Conservation (phyloP, 371 early-diverging fungal genomes). For the Mortierella sp. region DNA sequence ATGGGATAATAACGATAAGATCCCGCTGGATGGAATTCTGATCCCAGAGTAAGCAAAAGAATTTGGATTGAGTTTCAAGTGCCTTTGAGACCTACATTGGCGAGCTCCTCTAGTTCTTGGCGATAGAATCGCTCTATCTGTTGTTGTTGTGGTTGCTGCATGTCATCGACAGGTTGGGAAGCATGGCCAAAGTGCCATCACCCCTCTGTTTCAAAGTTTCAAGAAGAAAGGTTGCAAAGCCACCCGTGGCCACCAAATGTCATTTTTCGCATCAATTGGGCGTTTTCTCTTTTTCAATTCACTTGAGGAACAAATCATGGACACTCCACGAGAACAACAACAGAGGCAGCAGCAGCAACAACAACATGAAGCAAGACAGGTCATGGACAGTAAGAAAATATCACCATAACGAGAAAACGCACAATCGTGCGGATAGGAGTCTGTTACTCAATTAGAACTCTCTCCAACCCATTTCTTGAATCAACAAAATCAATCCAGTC, state of each 20-base stretch:
- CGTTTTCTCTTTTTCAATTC: neutral
- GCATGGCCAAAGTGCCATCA: neutral
- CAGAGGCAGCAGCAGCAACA: constrained; percentile 35
- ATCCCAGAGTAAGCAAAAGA: no score
- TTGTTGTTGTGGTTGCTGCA: constrained; percentile 24
- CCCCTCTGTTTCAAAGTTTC: no score
- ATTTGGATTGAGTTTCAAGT: no score
- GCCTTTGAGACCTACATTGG: constrained; percentile 34
- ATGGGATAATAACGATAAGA: constrained; percentile 14
- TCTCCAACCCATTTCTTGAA: neutral
- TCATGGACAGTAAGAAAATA: constrained; percentile 48
- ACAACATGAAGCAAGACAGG: constrained; percentile 46
- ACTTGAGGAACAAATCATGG: constrained; percentile 18
- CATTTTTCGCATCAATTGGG: no score
- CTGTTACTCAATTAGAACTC: neutral
- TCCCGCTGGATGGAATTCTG: no score
- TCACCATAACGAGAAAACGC: neutral
- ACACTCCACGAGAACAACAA: constrained; percentile 33
- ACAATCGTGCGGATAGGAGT: no score
- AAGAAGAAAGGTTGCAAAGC: neutral
- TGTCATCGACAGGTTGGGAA: neutral
- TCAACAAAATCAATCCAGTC: constrained; percentile 56
- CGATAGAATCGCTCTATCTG: constrained; percentile 40
- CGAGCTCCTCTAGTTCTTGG: constrained; percentile 41
- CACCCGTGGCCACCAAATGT: neutral